Conservation (phyloP, 2,329 filamentous ascomycete species). For the Trichoderma koningiopsis region DNA sequence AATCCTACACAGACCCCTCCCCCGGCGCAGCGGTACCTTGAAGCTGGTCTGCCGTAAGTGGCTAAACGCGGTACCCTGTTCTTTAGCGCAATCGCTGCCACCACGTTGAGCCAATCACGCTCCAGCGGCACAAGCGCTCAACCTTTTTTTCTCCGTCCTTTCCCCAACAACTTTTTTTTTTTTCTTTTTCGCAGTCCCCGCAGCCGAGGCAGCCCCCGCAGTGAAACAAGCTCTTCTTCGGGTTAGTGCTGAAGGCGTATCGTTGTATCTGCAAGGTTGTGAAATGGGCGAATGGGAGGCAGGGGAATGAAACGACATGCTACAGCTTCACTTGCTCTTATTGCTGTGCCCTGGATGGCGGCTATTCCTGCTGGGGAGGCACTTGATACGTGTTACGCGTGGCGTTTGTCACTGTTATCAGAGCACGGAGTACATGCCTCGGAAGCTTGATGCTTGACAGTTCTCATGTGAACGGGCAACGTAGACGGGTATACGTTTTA, state of each 20-base stretch:
- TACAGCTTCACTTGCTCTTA: neutral
- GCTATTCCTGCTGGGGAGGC: too few relatives aligned
- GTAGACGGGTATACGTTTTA: too few relatives aligned
- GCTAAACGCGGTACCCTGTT: neutral
- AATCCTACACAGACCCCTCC: neutral
- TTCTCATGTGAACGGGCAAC: neutral
- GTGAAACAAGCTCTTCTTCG: neutral
- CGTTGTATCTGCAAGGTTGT: neutral
- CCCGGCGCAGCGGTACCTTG: neutral
- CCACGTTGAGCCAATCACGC: constrained; percentile 21
- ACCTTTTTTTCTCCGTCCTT: constrained; percentile 29
- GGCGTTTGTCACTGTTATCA: neutral
- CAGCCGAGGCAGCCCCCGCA: neutral
- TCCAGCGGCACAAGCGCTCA: constrained; percentile 29
- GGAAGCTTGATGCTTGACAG: neutral
- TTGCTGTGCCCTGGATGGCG: neutral
- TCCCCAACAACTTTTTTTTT: constrained; percentile 39
- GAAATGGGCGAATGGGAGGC: neutral
- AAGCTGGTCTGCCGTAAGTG: neutral
- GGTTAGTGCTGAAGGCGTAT: neutral
- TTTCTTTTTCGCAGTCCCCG: neutral
- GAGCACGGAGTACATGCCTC: neutral
- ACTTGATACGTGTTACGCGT: neutral
- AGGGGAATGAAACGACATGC: neutral
- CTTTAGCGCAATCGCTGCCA: neutral